Evolutionary conservation across 1,284 basidiomycete genomes (phyloP), one percentile per base, ranked within the genome.

Genomic region (Rhizoctonia solani): DNA sequence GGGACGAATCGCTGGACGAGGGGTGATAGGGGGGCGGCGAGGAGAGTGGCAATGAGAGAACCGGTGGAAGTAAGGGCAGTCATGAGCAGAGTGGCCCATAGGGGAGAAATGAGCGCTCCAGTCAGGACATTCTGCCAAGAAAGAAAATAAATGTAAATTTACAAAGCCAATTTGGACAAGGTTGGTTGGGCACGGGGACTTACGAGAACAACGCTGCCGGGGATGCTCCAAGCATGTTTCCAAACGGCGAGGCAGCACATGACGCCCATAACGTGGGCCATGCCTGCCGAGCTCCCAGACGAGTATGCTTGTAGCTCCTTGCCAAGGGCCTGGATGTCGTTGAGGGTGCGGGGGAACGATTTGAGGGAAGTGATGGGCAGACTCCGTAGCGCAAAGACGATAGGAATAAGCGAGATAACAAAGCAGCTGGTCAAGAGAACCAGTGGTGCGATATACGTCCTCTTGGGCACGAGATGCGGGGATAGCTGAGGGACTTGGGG

Each of bases 151-250:
- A n/a, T n/a, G n/a, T n/a, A n/a, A n/a, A n/a, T n/a, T n/a, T n/a
- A n/a, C n/a, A n/a, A n/a, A n/a, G n/a, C n/a, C n/a, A n/a, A n/a
- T n/a, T n/a, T n/a, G n/a, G n/a, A n/a, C n/a, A n/a, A n/a, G n/a
- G n/a, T n/a, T n/a, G n/a, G n/a, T n/a, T n/a, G n/a, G n/a, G n/a
- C n/a, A n/a, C n/a, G n/a, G n/a, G n/a, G 21, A 81, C 85, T 73
- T 72, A 93, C 91, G 86, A 93, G 88, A 66, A 95, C 82, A 61
- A 95, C 92, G 69, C 91, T 93, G 4, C 93, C 93, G 3, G 93
- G 93, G 55, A 96, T 85, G 69, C 92, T 94, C 93, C 93, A 96
- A 5, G 93, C 92, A 76, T 96, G 93, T 78, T 94, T 95, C 92
- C 92, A 96, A 37, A 92, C 81, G 1, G 91, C 90, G 21, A 89